Conservation (phyloP, 257 asterid species). For the Capsicum rhomboideum region DNA sequence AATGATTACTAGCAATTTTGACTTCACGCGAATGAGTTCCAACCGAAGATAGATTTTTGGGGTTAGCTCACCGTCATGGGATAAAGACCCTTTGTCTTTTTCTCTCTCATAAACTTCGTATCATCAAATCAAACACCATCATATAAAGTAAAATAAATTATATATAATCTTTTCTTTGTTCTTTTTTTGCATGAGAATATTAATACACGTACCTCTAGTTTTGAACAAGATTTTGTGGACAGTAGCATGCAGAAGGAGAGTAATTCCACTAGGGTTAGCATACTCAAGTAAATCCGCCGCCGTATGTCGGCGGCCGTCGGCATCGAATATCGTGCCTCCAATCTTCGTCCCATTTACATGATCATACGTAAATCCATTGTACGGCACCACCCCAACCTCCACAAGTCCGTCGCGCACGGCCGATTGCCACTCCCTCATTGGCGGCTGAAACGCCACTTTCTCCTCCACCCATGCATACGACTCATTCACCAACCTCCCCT, state of each 20-base stretch:
- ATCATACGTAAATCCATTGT: conserved; percentile 68
- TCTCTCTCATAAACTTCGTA: background rate
- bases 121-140: background rate
- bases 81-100: background rate
- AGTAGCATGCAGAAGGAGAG: conserved; percentile 52
- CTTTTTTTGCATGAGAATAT: background rate
- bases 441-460: conserved; percentile 58
- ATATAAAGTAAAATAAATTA: too few species aligned
- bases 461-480: conserved; percentile 69
- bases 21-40: too few species aligned
- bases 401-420: conserved; percentile 62
- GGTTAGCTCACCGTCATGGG: background rate
- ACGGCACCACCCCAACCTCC: conserved; percentile 49
- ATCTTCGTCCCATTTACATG: conserved; percentile 61
- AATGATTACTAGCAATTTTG: too few species aligned
- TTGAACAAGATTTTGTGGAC: conserved; percentile 53
- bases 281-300: conserved; percentile 73
- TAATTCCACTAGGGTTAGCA: conserved; percentile 55
- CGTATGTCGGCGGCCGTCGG: conserved; percentile 48
- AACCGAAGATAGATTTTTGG: too few species aligned
- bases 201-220: conserved; percentile 28
- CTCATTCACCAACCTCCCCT: conserved; percentile 36
- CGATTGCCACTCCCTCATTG: conserved; percentile 56
- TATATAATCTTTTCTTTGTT: background rate
- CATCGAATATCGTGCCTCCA: conserved; percentile 72